A percentile compares a stretch with the other conserved stretches of the same genome.
Conservation (phyloP, 768 basidiomycete species). For the Pleurotus tuoliensis region DNA sequence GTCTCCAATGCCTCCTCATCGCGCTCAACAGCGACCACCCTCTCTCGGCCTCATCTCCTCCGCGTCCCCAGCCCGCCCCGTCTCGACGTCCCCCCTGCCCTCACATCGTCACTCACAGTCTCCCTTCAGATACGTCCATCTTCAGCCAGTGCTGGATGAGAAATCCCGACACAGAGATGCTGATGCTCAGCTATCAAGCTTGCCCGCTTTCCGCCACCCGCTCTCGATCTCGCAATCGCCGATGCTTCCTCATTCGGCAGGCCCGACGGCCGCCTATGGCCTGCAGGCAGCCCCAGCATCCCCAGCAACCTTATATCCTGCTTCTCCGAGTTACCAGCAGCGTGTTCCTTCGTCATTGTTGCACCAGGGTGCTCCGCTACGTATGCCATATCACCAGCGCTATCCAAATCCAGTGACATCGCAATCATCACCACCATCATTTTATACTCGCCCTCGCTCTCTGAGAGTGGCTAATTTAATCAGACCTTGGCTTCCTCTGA, state of each 20-base stretch:
- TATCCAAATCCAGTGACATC: slow-evolving; percentile 14
- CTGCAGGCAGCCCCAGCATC: slow-evolving; percentile 1
- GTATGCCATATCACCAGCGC: slow-evolving; percentile 15
- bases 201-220: slow-evolving; percentile 14
- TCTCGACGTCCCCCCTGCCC: slow-evolving; percentile 21
- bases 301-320: slow-evolving; percentile 9
- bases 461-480: slow-evolving; percentile 56
- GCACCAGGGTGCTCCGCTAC: slow-evolving; percentile 15
- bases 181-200: slow-evolving; percentile 19
- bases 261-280: background rate
- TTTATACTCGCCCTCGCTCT: slow-evolving; percentile 42
- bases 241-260: slow-evolving; percentile 2
- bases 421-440: slow-evolving; percentile 12
- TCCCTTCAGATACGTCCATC: slow-evolving; percentile 30
- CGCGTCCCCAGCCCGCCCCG: slow-evolving; percentile 22
- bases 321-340: slow-evolving; percentile 9
- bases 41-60: slow-evolving; percentile 19
- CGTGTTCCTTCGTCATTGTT: slow-evolving; percentile 10
- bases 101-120: slow-evolving; percentile 26
- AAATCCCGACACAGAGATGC: slow-evolving; percentile 15
- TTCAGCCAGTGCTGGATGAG: slow-evolving; percentile 20
- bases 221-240: slow-evolving; percentile 1
- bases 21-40: slow-evolving; percentile 16
- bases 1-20: slow-evolving; percentile 24
- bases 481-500: slow-evolving; percentile 73